Base-by-base conservation (phyloP, 2,329 filamentous ascomycete species). In the Bipolaris cookei region DNA sequence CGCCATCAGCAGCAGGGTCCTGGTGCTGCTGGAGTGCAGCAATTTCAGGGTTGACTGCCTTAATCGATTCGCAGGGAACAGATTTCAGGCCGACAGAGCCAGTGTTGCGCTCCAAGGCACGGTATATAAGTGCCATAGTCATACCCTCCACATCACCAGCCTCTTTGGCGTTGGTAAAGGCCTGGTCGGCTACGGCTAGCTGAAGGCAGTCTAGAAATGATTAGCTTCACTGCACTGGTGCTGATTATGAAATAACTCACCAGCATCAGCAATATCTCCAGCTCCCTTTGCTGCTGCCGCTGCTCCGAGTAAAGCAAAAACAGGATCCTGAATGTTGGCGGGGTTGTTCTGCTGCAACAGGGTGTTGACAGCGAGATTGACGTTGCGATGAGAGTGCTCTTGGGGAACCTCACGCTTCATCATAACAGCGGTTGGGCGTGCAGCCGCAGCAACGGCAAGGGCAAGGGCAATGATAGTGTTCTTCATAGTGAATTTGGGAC, bases 21-120 rank as follows among this genome's bases (percentile, higher is more conserved):
- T 90, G 87, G 75, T 90, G 87, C 75, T 88, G 86, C 51, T 80
- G 76, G 57, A 90, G 72, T 41, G 85, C 85, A 25, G 81, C 83
- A 66, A 90, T 88, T 77, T 90, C 87, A 2, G 87, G 82, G 76
- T 90, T 90, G 56, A 80, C 79, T 14, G 87, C 84, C 38, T 75
- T 43, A 63, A 82, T 85, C 71, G 75, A 77, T 38, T 75, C 81
- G 78, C 87, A 90, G 46, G 82, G 74, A 30, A 81, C 83, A 44
- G 83, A 86, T n/a, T 80, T 81, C 42, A 80, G 74, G 47, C 86
- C 86, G 58, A 88, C 85, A 10, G 69, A 65, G 47, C 77, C 82
- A 23, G 85, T 88, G 77, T 88, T 88, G 54, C 85, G 82, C 79
- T 88, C 86, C 20, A 85, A 72, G 30, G 81, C 78, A 42, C 81